These are phyloP conservation scores for Melampsora occidentalis DNA, from an alignment of 1,284 basidiomycete genomes.

Conservation along the genomic window DNA sequence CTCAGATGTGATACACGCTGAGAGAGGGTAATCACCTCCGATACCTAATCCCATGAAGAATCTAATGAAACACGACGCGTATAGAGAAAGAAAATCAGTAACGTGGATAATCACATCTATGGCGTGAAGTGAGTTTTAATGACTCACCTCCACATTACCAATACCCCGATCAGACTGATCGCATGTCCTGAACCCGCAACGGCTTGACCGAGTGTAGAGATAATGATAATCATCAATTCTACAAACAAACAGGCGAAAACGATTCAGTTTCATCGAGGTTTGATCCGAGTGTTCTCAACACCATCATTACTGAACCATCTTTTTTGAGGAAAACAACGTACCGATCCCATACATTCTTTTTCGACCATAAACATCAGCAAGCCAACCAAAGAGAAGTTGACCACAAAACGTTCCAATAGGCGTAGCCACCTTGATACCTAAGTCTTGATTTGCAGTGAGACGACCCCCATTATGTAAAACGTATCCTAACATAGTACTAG, in stretches of 20 bases:
- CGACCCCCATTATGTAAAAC: slow-evolving; percentile 65
- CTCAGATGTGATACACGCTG: slow-evolving; percentile 62
- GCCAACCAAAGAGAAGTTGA: slow-evolving; percentile 68
- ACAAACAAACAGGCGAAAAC: neutral
- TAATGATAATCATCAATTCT: slow-evolving; percentile 54
- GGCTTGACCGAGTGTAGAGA: slow-evolving; percentile 58
- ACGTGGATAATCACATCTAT: slow-evolving; percentile 45
- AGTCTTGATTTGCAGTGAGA: slow-evolving; percentile 64
- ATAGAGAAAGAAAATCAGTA: neutral
- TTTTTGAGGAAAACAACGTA: slow-evolving; percentile 11
- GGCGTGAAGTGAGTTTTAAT: neutral
- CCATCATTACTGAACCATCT: slow-evolving; percentile 38
- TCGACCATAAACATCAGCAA: slow-evolving; percentile 68
- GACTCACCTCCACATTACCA: slow-evolving; percentile 69
- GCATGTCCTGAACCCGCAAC: slow-evolving; percentile 62
- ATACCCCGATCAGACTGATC: slow-evolving; percentile 67
- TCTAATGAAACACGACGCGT: slow-evolving; percentile 31
- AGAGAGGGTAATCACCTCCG: slow-evolving; percentile 80
- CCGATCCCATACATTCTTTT: slow-evolving; percentile 69
- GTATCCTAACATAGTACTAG: slow-evolving; percentile 72
- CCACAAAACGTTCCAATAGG: slow-evolving; percentile 58
- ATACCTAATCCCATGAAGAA: slow-evolving; percentile 56
- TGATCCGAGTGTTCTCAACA: slow-evolving; percentile 55
- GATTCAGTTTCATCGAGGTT: slow-evolving; percentile 36
- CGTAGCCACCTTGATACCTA: slow-evolving; percentile 67